These are phyloP conservation scores for Bremia lactucae DNA, from an alignment of 352 stramenopile species.

Conservation along the genomic window DNA sequence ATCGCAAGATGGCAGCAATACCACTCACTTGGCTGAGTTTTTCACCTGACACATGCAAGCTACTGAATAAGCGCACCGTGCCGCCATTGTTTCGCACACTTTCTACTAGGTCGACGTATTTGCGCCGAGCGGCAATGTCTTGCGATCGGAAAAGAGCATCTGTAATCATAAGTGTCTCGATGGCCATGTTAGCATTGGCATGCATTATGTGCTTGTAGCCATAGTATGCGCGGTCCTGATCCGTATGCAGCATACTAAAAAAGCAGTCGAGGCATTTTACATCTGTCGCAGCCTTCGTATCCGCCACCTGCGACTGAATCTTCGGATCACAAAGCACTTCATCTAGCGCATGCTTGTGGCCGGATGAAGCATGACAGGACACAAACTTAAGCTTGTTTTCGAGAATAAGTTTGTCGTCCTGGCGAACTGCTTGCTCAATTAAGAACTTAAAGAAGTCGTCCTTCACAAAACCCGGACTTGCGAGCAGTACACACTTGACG, in stretches of 20 bases:
- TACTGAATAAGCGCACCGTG: constrained; percentile 90
- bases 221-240: constrained; percentile 96
- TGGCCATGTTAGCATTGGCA: constrained; percentile 88
- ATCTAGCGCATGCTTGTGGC: constrained; percentile 96
- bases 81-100: constrained; percentile 87
- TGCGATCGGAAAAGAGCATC: constrained; percentile 91
- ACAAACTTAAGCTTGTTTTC: constrained; percentile 97
- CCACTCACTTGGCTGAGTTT: constrained; percentile 92
- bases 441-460: constrained; percentile 97
- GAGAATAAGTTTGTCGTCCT: constrained; percentile 90
- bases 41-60: constrained; percentile 91
- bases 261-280: constrained; percentile 90
- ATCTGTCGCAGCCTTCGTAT: constrained; percentile 91
- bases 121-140: constrained; percentile 81
- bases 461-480: constrained; percentile 94
- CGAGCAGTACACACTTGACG: constrained; percentile 94
- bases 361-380: constrained; percentile 89
- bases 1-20: constrained; percentile 92
- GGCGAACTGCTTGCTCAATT: constrained; percentile 82
- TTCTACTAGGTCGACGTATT: constrained; percentile 93
- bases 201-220: constrained; percentile 89
- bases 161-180: constrained; percentile 92
- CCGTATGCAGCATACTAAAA: constrained; percentile 92
- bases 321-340: constrained; percentile 91
- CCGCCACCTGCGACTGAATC: constrained; percentile 88